A percentile compares a stretch with the other conserved stretches of the same genome.
These are phyloP conservation scores for Strobilomyces echinocephalus DNA, from an alignment of 768 basidiomycete genomes.

Conservation along the genomic window DNA sequence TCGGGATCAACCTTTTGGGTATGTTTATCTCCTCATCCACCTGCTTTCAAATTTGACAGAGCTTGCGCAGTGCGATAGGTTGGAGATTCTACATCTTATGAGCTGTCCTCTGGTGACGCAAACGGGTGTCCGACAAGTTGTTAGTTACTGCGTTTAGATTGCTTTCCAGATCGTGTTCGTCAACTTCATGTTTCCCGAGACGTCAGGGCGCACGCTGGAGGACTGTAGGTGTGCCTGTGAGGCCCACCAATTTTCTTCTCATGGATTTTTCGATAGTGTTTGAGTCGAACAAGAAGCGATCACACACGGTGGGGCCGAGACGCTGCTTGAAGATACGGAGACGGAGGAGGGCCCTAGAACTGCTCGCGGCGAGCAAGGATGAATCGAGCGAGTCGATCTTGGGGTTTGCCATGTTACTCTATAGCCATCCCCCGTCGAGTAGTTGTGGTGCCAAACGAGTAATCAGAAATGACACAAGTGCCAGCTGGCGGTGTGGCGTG, in stretches of 20 bases:
- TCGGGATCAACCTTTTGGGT: conserved; percentile 8
- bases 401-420: no score
- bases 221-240: conserved; percentile 7
- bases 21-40: neutral
- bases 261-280: neutral
- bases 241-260: neutral
- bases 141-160: neutral
- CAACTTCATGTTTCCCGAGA: conserved; percentile 2
- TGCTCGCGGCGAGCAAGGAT: no score
- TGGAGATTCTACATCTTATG: neutral
- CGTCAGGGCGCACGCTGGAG: neutral
- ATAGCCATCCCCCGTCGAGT: no score
- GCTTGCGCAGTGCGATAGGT: neutral
- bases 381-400: no score
- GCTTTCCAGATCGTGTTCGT: conserved; percentile 1
- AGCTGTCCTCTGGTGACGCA: neutral
- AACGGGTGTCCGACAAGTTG: neutral
- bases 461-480: no score
- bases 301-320: neutral
- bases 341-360: no score
- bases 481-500: no score
- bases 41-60: neutral
- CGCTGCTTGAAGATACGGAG: neutral
- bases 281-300: neutral
- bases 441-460: no score